Base-by-base conservation (phyloP, 2,329 filamentous ascomycete species). In the Fusarium sp. region DNA sequence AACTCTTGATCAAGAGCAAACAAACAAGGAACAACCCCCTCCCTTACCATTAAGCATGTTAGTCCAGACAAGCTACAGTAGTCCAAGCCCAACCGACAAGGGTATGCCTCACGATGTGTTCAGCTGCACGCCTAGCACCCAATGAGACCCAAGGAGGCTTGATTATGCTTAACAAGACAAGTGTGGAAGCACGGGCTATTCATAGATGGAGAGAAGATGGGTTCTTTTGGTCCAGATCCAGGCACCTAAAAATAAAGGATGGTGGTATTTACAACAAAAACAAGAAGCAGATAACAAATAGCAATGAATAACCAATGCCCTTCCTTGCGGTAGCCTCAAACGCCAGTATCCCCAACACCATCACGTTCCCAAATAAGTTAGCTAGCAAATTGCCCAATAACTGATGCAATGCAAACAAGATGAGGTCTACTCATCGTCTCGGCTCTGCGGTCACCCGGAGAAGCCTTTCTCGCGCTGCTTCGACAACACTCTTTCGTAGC, bases 401-500 rank as follows among this genome's bases (percentile, higher is more conserved):
- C 50, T 54, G 50, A 52, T 54, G 50, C 50, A 20, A 37, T 37
- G 35, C 35, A 33, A 33, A 33, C 17, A 54, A 54, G 25, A 54
- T 54, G 50, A 54, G 27, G 35, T 25, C 27, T 22, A 8, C 33
- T 58, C 52, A 66, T 69, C 67, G 67, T 47, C 71, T 66, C 14
- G 66, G 45, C 20, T 74, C 71, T 30, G 65, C 67, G 0, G 50
- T 54, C 27, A 63, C 65, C 33, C 56, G 71, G 4, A 61, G 66
- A 33, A 79, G 62, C 7, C 77, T 74, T 62, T 69, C 62, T 25
- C 61, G 72, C 20, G 78, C 76, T 15, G 75, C 77, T 37, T 79
- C 77, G 15, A 77, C 74, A 59, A 78, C 75, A 43, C 78, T 79
- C 54, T 57, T 74, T 57, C 65, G 65, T 38, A 78, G 6, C 12